Evolutionary conservation across 2,329 filamentous ascomycete genomes (phyloP), one percentile per base, ranked within the genome.

Genomic region (Colletotrichum ledebouriae): DNA sequence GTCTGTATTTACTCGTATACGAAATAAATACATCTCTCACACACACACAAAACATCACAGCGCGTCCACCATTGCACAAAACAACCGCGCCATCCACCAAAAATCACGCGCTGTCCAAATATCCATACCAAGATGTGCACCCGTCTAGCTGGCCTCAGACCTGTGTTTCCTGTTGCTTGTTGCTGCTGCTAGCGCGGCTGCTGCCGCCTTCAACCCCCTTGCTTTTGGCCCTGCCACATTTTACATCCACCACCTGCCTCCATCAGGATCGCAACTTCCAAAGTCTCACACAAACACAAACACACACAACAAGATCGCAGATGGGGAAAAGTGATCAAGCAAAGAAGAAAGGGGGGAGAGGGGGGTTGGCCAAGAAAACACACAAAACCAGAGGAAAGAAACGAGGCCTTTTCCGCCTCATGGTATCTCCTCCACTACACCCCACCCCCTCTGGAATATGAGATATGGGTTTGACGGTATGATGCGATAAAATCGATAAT

Each of bases 371-470:
- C 5, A 37, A 52, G 33, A 20, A 33, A 52, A 52, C 22, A 55
- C 13, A 42, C 29, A 44, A 22, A 49, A 29, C 29, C 29, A 29
- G 29, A 29, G 29, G 29, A 42, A 33, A 29, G 34, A 29, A 15
- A 59, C 9, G 59, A 33, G n/a, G 56, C 12, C 22, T 25, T 17
- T 47, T 29, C 41, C 20, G 29, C 56, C 60, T 57, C 50, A 33
- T 70, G 67, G 67, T 70, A 67, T 70, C 59, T 70, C 67, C 67
- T 67, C 67, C 67, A 17, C 64, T 46, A 56, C n/a, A 46, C 39
- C 46, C 59, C 63, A 4, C 6, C 29, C 2, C 29, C 6, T 6
- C 25, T 29, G 20, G 46, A 39, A 60, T 41, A 41, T 41, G 57
- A 50, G 44, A 49, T 49, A 49, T 56, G 25, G 37, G 17, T 41